These are phyloP conservation scores for Dryadomyces sulphureus DNA, from an alignment of 2,329 filamentous ascomycete genomes.

Conservation along the genomic window DNA sequence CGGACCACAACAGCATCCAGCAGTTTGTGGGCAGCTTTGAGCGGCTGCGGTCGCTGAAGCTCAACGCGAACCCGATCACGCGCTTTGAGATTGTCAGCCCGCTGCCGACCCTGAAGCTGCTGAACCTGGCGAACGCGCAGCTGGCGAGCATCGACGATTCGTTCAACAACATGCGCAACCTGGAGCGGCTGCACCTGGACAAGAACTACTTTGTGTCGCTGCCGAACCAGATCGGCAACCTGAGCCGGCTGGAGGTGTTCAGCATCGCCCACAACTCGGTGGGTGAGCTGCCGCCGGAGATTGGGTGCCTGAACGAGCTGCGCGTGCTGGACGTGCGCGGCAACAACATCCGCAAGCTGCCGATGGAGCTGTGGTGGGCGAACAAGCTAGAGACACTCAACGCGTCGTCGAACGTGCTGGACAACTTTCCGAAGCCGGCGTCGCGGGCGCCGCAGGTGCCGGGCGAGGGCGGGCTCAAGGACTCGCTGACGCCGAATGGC, in stretches of 20 bases:
- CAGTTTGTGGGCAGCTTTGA: constrained; percentile 83
- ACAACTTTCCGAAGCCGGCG: constrained; percentile 76
- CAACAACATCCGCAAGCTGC: constrained; percentile 82
- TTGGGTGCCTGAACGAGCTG: constrained; percentile 75
- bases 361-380: constrained; percentile 92
- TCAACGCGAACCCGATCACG: constrained; percentile 92
- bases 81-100: constrained; percentile 71
- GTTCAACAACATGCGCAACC: constrained; percentile 73
- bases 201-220: constrained; percentile 92
- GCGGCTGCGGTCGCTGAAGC: constrained; percentile 65
- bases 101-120: constrained; percentile 66
- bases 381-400: constrained; percentile 83
- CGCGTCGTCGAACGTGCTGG: constrained; percentile 85
- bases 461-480: constrained; percentile 22
- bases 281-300: constrained; percentile 68
- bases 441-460: constrained; percentile 51
- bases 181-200: constrained; percentile 80
- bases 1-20: constrained; percentile 86
- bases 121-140: constrained; percentile 87
- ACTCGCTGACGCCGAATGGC: constrained; percentile 17
- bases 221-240: constrained; percentile 68
- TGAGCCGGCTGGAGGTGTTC: constrained; percentile 75
- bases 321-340: constrained; percentile 77
- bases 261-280: constrained; percentile 89
- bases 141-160: constrained; percentile 78